Conservation (phyloP, 768 basidiomycete genomes). For the Amanita thiersii region DNA sequence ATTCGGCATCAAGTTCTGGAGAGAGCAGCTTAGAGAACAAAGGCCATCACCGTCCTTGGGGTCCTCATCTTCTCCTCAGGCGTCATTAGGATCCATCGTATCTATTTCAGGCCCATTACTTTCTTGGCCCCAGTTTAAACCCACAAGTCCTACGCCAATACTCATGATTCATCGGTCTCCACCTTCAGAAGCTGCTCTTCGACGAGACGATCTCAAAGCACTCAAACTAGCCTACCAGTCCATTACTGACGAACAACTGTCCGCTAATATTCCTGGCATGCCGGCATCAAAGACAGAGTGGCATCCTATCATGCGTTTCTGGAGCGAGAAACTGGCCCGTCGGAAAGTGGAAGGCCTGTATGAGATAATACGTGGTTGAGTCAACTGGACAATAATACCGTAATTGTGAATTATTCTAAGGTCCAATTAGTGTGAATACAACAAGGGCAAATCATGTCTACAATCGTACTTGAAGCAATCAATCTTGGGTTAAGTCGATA, state of each 20-base stretch:
- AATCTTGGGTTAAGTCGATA: constrained; percentile 2
- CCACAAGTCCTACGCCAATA: constrained; percentile 49
- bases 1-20: constrained; percentile 52
- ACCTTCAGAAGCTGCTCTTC: constrained; percentile 35
- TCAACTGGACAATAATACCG: no score
- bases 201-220: constrained; percentile 35
- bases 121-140: constrained; percentile 61
- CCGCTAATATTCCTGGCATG: constrained; percentile 51
- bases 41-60: constrained; percentile 8
- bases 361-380: constrained; percentile 49
- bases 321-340: constrained; percentile 59
- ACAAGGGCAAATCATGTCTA: not conserved
- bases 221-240: constrained; percentile 53
- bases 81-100: constrained; percentile 55
- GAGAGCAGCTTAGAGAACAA: constrained; percentile 18
- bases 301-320: constrained; percentile 81
- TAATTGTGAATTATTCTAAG: not conserved
- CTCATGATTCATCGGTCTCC: constrained; percentile 49
- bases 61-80: constrained; percentile 14
- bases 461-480: not conserved
- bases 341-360: constrained; percentile 57
- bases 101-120: constrained; percentile 67
- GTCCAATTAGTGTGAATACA: not conserved
- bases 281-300: constrained; percentile 69
- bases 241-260: constrained; percentile 42